These are phyloP conservation scores for Pichia deserticola DNA, from an alignment of 805 yeast species.

Conservation along the genomic window DNA sequence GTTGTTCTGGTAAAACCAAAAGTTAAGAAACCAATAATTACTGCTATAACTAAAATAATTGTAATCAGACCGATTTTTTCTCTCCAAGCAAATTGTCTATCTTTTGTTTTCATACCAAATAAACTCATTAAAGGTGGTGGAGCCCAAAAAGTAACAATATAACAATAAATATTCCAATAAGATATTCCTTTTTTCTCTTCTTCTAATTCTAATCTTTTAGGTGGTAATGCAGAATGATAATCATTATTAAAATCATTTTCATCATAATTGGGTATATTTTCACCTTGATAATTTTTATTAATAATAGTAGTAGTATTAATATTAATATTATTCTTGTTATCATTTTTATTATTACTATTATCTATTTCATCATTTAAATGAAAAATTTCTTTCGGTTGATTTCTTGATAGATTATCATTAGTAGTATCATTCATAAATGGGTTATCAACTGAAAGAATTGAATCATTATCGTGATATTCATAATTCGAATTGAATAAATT, in stretches of 20 bases:
- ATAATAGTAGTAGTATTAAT: background rate
- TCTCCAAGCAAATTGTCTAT: conserved; percentile 93
- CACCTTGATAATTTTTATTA: conserved; percentile 14
- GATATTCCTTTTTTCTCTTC: conserved; percentile 20
- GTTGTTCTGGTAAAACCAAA: conserved; percentile 86
- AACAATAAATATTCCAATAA: conserved; percentile 80
- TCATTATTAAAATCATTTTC: conserved; percentile 5
- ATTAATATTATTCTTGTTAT: background rate
- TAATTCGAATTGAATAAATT: too few relatives aligned
- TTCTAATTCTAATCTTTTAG: conserved; percentile 18
- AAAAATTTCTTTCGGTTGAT: conserved; percentile 9
- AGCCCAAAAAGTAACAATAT: conserved; percentile 83
- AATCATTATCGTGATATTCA: too few relatives aligned
- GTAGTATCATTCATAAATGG: background rate
- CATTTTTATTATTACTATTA: background rate
- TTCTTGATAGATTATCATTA: background rate
- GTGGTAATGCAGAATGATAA: conserved; percentile 16
- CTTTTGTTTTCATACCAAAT: conserved; percentile 72
- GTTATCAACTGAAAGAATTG: background rate
- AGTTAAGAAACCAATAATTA: conserved; percentile 75
- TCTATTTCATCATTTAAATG: conserved; percentile 53
- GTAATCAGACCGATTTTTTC: conserved; percentile 85
- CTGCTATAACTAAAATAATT: conserved; percentile 65
- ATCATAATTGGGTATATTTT: conserved; percentile 18
- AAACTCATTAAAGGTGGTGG: conserved; percentile 64